These are phyloP conservation scores for Davidsoniella australis DNA, from an alignment of 2,329 filamentous ascomycete genomes.

Conservation along the genomic window DNA sequence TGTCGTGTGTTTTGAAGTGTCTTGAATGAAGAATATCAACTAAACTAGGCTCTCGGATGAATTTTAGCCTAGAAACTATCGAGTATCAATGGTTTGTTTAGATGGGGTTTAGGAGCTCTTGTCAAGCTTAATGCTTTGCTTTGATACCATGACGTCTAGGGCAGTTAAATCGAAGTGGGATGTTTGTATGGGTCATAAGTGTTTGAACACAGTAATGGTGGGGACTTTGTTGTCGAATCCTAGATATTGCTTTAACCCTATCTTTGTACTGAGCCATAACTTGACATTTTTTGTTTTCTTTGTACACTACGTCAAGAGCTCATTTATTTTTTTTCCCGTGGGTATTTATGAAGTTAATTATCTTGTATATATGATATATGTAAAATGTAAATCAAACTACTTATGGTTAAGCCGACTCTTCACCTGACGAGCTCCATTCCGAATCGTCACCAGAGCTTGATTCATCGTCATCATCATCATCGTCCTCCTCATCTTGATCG, in stretches of 20 bases:
- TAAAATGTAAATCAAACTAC: not conserved
- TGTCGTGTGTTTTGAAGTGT: not conserved
- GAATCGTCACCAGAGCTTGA: slow-evolving; percentile 13
- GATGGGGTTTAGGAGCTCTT: no score
- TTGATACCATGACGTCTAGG: slow-evolving; percentile 7
- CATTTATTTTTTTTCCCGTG: no score
- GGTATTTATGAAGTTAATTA: not conserved
- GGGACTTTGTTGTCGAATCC: no score
- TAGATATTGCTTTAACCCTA: not conserved
- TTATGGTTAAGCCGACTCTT: slow-evolving; percentile 3
- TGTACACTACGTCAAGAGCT: no score
- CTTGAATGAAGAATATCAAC: not conserved
- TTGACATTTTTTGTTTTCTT: no score
- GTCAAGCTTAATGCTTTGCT: not conserved
- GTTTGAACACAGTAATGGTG: not conserved
- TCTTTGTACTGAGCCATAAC: no score
- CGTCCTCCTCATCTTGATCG: slow-evolving; percentile 42
- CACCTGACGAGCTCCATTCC: slow-evolving; percentile 5
- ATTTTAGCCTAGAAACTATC: not conserved
- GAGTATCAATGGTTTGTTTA: no score
- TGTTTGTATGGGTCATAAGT: slow-evolving; percentile 2
- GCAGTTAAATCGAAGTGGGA: slow-evolving; percentile 5
- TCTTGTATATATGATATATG: not conserved
- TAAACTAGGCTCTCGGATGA: not conserved
- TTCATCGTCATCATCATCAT: slow-evolving; percentile 30